These are phyloP conservation scores for Diaporthe caulivora DNA, from an alignment of 2,329 filamentous ascomycete species.

Conservation along the genomic window DNA sequence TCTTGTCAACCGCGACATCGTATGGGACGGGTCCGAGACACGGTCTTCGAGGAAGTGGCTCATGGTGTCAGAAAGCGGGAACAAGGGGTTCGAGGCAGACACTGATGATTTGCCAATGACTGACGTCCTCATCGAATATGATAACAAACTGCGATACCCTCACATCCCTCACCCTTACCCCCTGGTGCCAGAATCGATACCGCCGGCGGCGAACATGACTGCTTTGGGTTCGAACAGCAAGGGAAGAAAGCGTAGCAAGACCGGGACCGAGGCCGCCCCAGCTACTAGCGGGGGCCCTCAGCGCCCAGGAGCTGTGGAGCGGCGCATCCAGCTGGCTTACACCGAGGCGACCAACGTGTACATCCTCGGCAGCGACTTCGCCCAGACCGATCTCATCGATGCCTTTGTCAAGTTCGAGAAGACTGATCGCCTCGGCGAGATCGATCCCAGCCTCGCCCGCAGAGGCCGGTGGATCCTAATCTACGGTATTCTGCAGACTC, in stretches of 20 bases:
- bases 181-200: constrained; percentile 68
- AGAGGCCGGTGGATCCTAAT: constrained; percentile 72
- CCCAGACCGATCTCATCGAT: constrained; percentile 66
- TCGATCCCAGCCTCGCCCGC: constrained; percentile 67
- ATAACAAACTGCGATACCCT: constrained; percentile 72
- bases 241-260: constrained; percentile 48
- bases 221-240: not conserved
- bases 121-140: constrained; percentile 75
- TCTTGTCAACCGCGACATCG: constrained; percentile 74
- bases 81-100: constrained; percentile 62
- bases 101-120: constrained; percentile 70
- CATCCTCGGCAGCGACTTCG: constrained; percentile 64
- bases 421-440: constrained; percentile 60
- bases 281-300: constrained; percentile 38
- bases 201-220: constrained; percentile 41
- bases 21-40: constrained; percentile 74
- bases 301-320: constrained; percentile 54
- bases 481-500: constrained; percentile 70
- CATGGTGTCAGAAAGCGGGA: constrained; percentile 64
- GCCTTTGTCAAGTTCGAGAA: constrained; percentile 70
- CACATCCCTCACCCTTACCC: constrained; percentile 78
- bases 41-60: constrained; percentile 74
- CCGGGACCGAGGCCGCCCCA: constrained; percentile 42
- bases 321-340: constrained; percentile 67
- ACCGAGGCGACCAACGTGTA: constrained; percentile 72